These are phyloP conservation scores for Lolium multiflorum DNA, from an alignment of 176 grass and related monocot genomes.

Conservation along the genomic window DNA sequence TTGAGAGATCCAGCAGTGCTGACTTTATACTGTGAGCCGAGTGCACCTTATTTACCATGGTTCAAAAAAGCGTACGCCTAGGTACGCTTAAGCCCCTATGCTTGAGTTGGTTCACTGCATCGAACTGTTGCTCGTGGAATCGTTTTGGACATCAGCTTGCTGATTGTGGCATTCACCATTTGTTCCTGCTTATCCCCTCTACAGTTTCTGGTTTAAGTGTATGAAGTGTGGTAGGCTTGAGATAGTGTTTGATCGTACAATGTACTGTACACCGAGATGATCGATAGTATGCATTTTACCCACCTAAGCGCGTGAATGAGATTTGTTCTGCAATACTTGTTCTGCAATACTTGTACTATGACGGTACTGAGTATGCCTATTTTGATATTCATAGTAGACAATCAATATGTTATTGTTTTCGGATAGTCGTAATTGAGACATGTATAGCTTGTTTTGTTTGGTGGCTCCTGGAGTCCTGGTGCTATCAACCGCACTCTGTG, in stretches of 20 bases:
- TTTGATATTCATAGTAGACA: neutral
- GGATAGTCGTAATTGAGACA: neutral
- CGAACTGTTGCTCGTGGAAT: neutral
- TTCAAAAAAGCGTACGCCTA: too few relatives aligned
- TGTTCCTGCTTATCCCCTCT: neutral
- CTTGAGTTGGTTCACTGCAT: neutral
- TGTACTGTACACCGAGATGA: conserved; percentile 3
- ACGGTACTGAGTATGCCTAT: neutral
- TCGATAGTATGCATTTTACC: neutral
- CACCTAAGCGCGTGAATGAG: neutral
- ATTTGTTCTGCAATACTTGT: neutral
- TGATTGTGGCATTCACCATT: neutral
- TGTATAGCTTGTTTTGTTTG: neutral
- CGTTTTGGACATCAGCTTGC: neutral
- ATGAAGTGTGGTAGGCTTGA: neutral
- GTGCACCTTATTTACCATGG: too few relatives aligned
- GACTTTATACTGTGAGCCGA: too few relatives aligned
- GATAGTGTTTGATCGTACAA: neutral
- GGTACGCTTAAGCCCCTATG: too few relatives aligned
- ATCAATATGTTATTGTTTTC: neutral
- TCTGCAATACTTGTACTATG: neutral
- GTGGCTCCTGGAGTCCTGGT: neutral
- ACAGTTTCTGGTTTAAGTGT: neutral
- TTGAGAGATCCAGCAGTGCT: too few relatives aligned
- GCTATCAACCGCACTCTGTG: neutral